phyloP scores from a whole-genome alignment of 352 stramenopile genomes.

The Blastocystis sp. region DNA sequence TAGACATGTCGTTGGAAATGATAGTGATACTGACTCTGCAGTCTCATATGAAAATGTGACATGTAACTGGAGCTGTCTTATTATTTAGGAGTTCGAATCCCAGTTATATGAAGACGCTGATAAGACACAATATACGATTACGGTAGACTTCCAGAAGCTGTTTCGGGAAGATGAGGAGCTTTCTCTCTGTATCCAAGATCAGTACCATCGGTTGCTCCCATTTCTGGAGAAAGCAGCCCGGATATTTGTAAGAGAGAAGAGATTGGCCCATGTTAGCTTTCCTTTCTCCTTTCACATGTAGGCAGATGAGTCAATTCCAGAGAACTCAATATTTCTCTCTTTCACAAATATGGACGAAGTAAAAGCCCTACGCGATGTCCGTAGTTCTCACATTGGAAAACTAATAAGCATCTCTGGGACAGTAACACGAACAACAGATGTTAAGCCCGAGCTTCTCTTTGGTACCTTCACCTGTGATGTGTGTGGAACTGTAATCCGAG shows the following conservation, averaged over 20 bases:
- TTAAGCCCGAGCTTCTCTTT: constrained; percentile 91
- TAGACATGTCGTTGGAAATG: neutral
- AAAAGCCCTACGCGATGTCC: constrained; percentile 79
- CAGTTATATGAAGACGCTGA: constrained; percentile 22
- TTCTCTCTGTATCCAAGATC: constrained; percentile 15
- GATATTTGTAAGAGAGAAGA: constrained; percentile 72
- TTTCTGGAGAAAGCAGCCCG: constrained; percentile 73
- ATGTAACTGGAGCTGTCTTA: neutral
- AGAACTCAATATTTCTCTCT: constrained; percentile 76
- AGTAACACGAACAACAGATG: constrained; percentile 93
- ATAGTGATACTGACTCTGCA: neutral
- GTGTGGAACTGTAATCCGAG: constrained; percentile 84
- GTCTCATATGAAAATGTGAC: constrained; percentile 14
- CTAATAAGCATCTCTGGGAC: constrained; percentile 88
- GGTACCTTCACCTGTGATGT: constrained; percentile 90
- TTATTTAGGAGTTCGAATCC: constrained; percentile 38
- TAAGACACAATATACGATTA: constrained; percentile 10
- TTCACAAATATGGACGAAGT: constrained; percentile 75
- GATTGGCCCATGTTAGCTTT: constrained; percentile 69
- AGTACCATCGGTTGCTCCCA: constrained; percentile 70
- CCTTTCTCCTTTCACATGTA: neutral
- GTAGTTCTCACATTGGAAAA: constrained; percentile 86
- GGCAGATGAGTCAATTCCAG: neutral
- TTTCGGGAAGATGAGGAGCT: constrained; percentile 19
- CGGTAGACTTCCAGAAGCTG: constrained; percentile 47